Percentiles rank a stretch among this genome's conserved stretches.
phyloP scores from a whole-genome alignment of 495 filamentous ascomycete species.

The Penicillium manginii region DNA sequence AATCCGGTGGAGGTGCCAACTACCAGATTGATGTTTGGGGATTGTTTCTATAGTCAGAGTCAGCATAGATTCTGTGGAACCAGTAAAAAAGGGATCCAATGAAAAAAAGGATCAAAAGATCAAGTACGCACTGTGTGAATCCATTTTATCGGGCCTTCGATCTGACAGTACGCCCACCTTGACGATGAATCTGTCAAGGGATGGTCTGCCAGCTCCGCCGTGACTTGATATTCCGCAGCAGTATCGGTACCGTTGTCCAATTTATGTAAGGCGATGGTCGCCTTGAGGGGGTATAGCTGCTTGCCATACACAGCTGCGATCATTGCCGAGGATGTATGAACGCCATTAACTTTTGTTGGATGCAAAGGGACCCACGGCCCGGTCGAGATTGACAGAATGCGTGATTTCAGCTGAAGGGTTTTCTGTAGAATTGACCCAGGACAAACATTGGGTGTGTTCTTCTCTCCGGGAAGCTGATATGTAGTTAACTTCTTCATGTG shows the following conservation, averaged over 20 bases:
- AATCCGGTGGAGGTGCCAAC: constrained; percentile 29
- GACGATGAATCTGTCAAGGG: constrained; percentile 5
- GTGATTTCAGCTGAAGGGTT: constrained; percentile 27
- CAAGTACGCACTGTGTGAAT: constrained; percentile 32
- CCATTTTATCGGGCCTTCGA: constrained; percentile 45
- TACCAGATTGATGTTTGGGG: constrained; percentile 22
- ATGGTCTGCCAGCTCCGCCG: constrained; percentile 22
- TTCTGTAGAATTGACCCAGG: constrained; percentile 35
- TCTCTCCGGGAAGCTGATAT: constrained; percentile 19
- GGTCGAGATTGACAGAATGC: constrained; percentile 32
- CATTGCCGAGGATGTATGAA: constrained; percentile 24
- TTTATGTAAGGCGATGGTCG: constrained; percentile 21
- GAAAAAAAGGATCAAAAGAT: neutral
- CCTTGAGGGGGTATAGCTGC: constrained; percentile 35
- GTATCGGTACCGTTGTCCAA: neutral
- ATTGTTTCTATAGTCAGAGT: constrained; percentile 21
- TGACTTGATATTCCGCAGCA: constrained; percentile 10
- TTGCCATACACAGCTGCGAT: constrained; percentile 36
- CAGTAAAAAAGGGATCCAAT: neutral
- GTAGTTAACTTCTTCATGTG: constrained; percentile 30
- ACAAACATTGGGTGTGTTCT: constrained; percentile 16
- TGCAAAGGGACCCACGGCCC: constrained; percentile 40
- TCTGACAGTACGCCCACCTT: constrained; percentile 15
- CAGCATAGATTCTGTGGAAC: neutral
- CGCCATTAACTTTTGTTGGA: neutral